Evolutionary conservation across 768 basidiomycete species (phyloP).

Genomic region (Termitomyces titanicus): DNA sequence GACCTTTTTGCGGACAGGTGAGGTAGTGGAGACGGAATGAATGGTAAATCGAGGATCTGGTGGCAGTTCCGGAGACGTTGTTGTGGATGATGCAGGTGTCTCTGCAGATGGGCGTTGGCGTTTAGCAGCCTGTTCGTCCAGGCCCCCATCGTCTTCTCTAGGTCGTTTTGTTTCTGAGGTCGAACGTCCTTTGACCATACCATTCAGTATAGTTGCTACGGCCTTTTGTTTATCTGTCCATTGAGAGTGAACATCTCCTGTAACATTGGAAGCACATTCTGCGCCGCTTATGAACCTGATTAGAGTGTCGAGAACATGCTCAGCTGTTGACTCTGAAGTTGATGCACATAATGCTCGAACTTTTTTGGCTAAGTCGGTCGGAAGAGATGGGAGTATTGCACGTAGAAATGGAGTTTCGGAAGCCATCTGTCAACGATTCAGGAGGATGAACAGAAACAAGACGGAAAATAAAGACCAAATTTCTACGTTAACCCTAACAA

Average conservation of each 20-base stretch:
- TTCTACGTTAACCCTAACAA: not conserved
- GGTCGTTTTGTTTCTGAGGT: conserved; percentile 28
- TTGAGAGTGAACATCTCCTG: conserved; percentile 24
- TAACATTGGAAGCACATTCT: conserved; percentile 28
- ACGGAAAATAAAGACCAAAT: conserved; percentile 8
- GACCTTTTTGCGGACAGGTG: conserved; percentile 74
- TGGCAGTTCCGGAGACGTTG: conserved; percentile 18
- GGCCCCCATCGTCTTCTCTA: conserved; percentile 29
- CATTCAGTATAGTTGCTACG: conserved; percentile 24
- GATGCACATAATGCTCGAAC: conserved; percentile 28
- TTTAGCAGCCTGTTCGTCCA: conserved; percentile 25
- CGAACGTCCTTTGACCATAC: conserved; percentile 20
- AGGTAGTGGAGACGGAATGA: conserved; percentile 62
- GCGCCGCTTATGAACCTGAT: conserved; percentile 41
- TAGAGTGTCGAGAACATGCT: conserved; percentile 36
- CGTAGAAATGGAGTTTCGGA: conserved; percentile 27
- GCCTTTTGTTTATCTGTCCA: conserved; percentile 37
- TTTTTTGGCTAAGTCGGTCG: conserved; percentile 30
- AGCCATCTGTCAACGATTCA: conserved; percentile 18
- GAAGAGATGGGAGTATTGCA: conserved; percentile 30
- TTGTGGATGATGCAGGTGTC: conserved; percentile 11
- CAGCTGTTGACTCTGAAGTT: conserved; percentile 23
- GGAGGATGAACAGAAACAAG: not conserved
- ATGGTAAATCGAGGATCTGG: conserved; percentile 54
- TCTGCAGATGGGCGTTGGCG: conserved; percentile 26